These are phyloP conservation scores for Capsicum chinense DNA, from an alignment of 257 asterid species.

Conservation along the genomic window DNA sequence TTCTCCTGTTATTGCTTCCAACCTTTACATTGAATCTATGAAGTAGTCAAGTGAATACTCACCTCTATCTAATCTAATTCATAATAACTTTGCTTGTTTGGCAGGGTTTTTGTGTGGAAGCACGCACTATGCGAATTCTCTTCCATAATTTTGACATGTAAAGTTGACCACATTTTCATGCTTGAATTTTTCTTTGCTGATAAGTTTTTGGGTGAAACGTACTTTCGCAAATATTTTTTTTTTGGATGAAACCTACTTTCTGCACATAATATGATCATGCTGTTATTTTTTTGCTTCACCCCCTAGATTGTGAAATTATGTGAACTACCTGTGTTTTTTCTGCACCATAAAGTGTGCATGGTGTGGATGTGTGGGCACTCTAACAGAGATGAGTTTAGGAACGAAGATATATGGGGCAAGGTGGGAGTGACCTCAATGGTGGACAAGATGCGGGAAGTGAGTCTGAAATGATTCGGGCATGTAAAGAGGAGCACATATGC, in stretches of 20 bases:
- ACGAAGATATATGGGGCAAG: neutral
- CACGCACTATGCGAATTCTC: slow-evolving; percentile 87
- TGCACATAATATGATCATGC: neutral
- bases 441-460: no score
- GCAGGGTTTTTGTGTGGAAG: slow-evolving; percentile 99
- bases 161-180: slow-evolving; percentile 43
- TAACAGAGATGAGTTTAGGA: neutral
- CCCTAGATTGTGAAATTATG: slow-evolving; percentile 21
- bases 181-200: slow-evolving; percentile 32
- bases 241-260: neutral
- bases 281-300: neutral
- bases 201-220: slow-evolving; percentile 1
- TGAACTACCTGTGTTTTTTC: neutral
- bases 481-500: no score
- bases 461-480: no score
- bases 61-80: slow-evolving; percentile 36
- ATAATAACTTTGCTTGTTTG: slow-evolving; percentile 36
- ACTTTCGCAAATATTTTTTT: neutral
- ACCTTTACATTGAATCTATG: neutral
- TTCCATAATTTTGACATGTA: slow-evolving; percentile 98
- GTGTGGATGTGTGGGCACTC: neutral
- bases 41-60: neutral
- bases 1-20: neutral
- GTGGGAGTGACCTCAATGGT: neutral
- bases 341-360: neutral